phyloP scores from a whole-genome alignment of 2,329 filamentous ascomycete genomes.

The Pyrenophora graminea region DNA sequence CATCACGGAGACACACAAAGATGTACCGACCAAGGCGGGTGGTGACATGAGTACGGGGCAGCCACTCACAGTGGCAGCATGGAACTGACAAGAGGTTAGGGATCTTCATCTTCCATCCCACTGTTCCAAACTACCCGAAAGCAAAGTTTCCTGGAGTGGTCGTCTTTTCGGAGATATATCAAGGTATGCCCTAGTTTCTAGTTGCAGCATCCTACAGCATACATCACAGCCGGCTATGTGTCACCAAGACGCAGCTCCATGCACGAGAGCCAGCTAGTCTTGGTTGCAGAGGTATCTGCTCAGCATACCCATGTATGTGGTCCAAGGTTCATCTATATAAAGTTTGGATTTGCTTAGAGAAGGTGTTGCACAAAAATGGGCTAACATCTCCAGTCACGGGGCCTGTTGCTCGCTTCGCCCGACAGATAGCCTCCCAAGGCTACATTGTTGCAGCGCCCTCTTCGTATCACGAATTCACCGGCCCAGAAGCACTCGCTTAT shows the following conservation, averaged over 20 bases:
- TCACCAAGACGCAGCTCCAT: too few species aligned
- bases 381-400: constrained; percentile 67
- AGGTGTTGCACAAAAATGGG: too few species aligned
- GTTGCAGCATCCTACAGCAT: neutral
- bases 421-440: constrained; percentile 88
- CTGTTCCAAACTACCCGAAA: constrained; percentile 81
- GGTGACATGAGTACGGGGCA: constrained; percentile 61
- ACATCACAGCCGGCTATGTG: too few species aligned
- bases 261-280: too few species aligned
- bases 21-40: constrained; percentile 63
- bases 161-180: constrained; percentile 93
- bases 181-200: constrained; percentile 63
- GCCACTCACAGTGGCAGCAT: neutral
- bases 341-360: too few species aligned
- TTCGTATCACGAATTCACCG: constrained; percentile 91
- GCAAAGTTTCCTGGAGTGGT: constrained; percentile 88
- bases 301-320: too few species aligned
- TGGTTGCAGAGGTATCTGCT: too few species aligned
- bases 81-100: constrained; percentile 56
- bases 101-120: constrained; percentile 86
- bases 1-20: constrained; percentile 62
- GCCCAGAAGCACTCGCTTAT: constrained; percentile 81
- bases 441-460: constrained; percentile 92
- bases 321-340: too few species aligned
- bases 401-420: constrained; percentile 83